These are phyloP conservation scores for Kazachstania africana DNA, from an alignment of 805 yeast genomes.

Conservation along the genomic window DNA sequence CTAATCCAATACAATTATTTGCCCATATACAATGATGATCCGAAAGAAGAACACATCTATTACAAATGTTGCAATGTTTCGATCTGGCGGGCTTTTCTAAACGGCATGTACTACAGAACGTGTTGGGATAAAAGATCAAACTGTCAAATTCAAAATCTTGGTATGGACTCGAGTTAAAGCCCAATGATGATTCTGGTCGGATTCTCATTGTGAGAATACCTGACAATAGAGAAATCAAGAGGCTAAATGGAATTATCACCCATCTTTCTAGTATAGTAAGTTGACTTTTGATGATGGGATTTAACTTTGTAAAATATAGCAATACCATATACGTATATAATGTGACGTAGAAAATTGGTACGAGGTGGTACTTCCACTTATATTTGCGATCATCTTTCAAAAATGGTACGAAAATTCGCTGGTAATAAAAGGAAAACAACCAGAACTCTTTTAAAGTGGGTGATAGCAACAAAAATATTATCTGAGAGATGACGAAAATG, in stretches of 20 bases:
- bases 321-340: constrained; percentile 13
- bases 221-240: constrained; percentile 9
- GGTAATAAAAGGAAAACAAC: constrained; percentile 19
- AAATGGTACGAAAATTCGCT: constrained; percentile 16
- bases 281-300: constrained; percentile 5
- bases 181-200: constrained; percentile 8
- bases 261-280: constrained; percentile 11
- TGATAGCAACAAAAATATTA: constrained; percentile 17
- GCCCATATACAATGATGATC: constrained; percentile 72
- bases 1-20: constrained; percentile 63
- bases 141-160: constrained; percentile 32
- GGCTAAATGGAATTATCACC: constrained; percentile 13
- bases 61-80: constrained; percentile 64
- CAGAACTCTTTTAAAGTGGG: constrained; percentile 12
- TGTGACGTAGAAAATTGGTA: constrained; percentile 20
- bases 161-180: constrained; percentile 1
- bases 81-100: constrained; percentile 59
- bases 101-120: constrained; percentile 46
- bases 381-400: constrained; percentile 12
- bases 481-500: constrained; percentile 3
- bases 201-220: constrained; percentile 14
- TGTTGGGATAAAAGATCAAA: constrained; percentile 39
- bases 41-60: constrained; percentile 45
- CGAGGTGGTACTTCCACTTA: constrained; percentile 19
- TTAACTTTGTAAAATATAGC: constrained; percentile 9